These are phyloP conservation scores for Neurospora sublineolata DNA, from an alignment of 495 filamentous ascomycete genomes.

Conservation along the genomic window DNA sequence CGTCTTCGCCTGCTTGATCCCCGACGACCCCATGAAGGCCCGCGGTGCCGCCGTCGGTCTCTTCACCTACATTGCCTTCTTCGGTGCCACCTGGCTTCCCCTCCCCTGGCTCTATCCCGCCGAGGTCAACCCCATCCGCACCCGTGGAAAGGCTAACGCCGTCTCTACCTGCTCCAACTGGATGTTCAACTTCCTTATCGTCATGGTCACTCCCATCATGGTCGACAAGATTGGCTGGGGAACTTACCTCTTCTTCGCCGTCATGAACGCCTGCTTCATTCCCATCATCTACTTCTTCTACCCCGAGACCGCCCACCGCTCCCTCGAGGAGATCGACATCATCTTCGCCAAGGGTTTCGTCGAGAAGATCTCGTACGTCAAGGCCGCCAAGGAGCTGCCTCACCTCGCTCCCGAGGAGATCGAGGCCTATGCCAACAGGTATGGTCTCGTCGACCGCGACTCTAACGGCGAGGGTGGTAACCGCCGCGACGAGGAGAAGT, in stretches of 20 bases:
- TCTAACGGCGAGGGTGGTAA: neutral
- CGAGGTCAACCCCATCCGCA: constrained; percentile 66
- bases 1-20: constrained; percentile 61
- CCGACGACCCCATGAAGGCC: constrained; percentile 37
- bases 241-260: constrained; percentile 70
- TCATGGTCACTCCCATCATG: constrained; percentile 74
- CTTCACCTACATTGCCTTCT: constrained; percentile 68
- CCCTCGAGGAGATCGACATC: constrained; percentile 70
- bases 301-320: constrained; percentile 58
- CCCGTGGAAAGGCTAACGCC: constrained; percentile 64
- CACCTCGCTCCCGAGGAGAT: constrained; percentile 51
- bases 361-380: constrained; percentile 67
- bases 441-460: constrained; percentile 37
- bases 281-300: constrained; percentile 70
- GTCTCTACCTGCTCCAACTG: constrained; percentile 68
- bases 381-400: constrained; percentile 58
- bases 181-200: constrained; percentile 71
- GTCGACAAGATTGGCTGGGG: constrained; percentile 56
- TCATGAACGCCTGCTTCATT: constrained; percentile 57
- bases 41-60: constrained; percentile 67
- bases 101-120: constrained; percentile 55
- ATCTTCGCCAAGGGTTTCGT: constrained; percentile 65
- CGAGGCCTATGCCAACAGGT: constrained; percentile 49
- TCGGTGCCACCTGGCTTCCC: constrained; percentile 66
- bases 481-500: constrained; percentile 4